phyloP scores from a whole-genome alignment of 1,284 basidiomycete species.

The Chiua sp. region DNA sequence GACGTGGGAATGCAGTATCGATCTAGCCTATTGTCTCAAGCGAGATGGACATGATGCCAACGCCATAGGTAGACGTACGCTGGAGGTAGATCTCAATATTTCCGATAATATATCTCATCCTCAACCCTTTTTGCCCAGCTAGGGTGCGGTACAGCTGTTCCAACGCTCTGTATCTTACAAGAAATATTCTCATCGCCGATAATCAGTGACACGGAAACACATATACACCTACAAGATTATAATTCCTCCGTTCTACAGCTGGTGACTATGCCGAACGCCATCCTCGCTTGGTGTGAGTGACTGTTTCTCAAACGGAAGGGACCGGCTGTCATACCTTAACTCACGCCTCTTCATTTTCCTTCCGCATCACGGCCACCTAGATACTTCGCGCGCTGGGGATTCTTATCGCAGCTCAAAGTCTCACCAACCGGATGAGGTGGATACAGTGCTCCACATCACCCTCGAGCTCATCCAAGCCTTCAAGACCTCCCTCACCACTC shows the following conservation, averaged over 20 bases:
- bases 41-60: constrained; percentile 26
- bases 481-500: constrained; percentile 53
- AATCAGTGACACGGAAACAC: constrained; percentile 41
- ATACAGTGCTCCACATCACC: constrained; percentile 63
- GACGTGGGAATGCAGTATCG: constrained; percentile 97
- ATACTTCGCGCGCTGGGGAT: constrained; percentile 31
- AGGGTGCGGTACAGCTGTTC: constrained; percentile 93
- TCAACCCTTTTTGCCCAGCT: constrained; percentile 46
- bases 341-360: not conserved
- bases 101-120: not conserved
- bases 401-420: constrained; percentile 20
- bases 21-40: constrained; percentile 72
- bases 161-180: constrained; percentile 76
- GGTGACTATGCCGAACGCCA: constrained; percentile 87
- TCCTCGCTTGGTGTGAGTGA: constrained; percentile 83
- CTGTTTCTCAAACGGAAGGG: not conserved
- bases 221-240: constrained; percentile 94
- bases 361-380: constrained; percentile 12
- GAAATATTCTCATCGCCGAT: constrained; percentile 55
- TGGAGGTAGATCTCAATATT: constrained; percentile 59
- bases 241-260: constrained; percentile 85
- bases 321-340: not conserved
- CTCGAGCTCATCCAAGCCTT: constrained; percentile 72
- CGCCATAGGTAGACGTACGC: constrained; percentile 52
- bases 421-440: constrained; percentile 11